Conservation (phyloP, 805 yeast genomes). For the Candida alai region DNA sequence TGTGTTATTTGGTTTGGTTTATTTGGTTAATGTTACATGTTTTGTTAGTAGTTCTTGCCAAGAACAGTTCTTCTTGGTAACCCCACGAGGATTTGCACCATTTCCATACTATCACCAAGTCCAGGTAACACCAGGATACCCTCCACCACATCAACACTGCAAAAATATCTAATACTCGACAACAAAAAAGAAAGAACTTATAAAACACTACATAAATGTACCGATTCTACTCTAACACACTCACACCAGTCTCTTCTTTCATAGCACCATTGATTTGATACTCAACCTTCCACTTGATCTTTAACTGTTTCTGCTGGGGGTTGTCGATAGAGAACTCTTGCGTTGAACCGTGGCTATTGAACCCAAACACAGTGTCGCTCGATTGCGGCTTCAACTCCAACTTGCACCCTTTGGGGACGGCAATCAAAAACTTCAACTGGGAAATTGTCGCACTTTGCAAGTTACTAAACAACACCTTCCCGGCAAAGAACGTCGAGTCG, state of each 20-base stretch:
- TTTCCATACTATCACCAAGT: not conserved
- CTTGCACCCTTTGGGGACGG: conserved; percentile 63
- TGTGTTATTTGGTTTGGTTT: not conserved
- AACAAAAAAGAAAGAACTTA: conserved; percentile 1
- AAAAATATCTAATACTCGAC: conserved; percentile 3
- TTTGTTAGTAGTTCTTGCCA: too few species aligned
- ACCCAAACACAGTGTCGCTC: conserved; percentile 47
- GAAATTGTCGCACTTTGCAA: conserved; percentile 40
- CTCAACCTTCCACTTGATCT: conserved; percentile 72
- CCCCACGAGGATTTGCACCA: too few species aligned
- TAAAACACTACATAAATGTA: not conserved
- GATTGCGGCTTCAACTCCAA: conserved; percentile 62
- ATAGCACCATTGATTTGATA: conserved; percentile 47
- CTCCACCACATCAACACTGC: conserved; percentile 1
- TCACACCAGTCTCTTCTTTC: conserved; percentile 57
- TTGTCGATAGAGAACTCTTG: conserved; percentile 48
- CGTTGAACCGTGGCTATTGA: conserved; percentile 44
- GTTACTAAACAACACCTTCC: conserved; percentile 53
- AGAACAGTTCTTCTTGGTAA: not conserved
- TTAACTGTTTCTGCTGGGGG: conserved; percentile 38
- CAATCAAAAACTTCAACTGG: conserved; percentile 56
- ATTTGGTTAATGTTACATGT: not conserved
- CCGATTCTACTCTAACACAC: conserved; percentile 12
- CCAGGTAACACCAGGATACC: too few species aligned
- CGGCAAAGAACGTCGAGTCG: conserved; percentile 31